Evolutionary conservation across 371 early-diverging fungal genomes (phyloP), one percentile per base, ranked within the genome.

Genomic region (Apophysomyces ossiformis): DNA sequence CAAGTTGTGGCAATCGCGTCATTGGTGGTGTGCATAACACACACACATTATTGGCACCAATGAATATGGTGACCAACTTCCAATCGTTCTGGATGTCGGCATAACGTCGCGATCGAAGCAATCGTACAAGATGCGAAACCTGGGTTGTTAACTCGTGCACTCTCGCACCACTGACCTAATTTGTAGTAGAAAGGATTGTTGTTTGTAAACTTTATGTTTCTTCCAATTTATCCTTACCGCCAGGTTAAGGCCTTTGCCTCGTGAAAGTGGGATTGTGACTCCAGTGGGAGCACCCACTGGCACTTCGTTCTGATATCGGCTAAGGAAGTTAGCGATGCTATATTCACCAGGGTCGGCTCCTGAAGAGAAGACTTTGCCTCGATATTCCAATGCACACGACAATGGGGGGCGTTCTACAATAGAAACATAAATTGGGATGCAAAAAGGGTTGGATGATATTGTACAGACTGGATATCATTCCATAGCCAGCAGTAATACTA

Each of bases 11-110:
- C 8, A 79, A 64, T 7, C 65, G 57, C 2, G 78, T 78, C 35
- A 74, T 37, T 1, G 77, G 76, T 13, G 76, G 76, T 6, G 71
- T 72, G 62, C 89, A 88, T 36, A 86, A 70, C 0, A 76, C 76
- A 74, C 91, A 91, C 41, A 88, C 80, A 61, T 91, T 89, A 66
- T 91, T 91, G 37, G 84, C 87, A 7, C 91, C 91, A 61, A 91
- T 88, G 65, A 91, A 89, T 16, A 91, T 37, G 0, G 87, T 87
- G 21, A 86, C 76, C 37, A 91, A 59, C 71, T 91, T 91, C 87
- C 87, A 91, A 44, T 86, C 87, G 32, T 87, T 71, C 41, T 67
- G 66, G 11, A 75, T 43, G 3, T 67, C 58, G 18, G 64, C 65
- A 58, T 80, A 83, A 21, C 66, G 50, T 5, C 45, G 58, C 2